Evolutionary conservation across 805 yeast genomes (phyloP).

Genomic region (Alloascoidea hylecoeti): DNA sequence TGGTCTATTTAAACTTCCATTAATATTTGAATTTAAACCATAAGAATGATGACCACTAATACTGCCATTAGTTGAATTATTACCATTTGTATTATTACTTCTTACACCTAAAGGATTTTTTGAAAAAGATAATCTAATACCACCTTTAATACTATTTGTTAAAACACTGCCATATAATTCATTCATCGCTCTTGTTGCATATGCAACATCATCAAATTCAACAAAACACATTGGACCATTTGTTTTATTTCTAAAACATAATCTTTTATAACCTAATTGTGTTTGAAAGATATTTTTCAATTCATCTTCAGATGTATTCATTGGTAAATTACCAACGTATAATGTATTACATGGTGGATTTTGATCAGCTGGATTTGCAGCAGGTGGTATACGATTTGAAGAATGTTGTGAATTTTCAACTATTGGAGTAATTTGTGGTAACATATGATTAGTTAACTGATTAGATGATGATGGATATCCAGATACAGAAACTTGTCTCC

Average conservation of each 20-base stretch:
- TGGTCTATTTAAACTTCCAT: too few relatives aligned
- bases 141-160: constrained; percentile 66
- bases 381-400: constrained; percentile 15
- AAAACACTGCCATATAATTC: constrained; percentile 77
- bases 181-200: constrained; percentile 72
- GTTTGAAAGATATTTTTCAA: constrained; percentile 59
- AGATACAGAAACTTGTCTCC: not conserved
- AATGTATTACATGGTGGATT: constrained; percentile 83
- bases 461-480: not conserved
- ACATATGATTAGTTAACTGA: not conserved
- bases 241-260: constrained; percentile 58
- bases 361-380: constrained; percentile 85
- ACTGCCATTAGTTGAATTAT: not conserved
- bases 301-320: constrained; percentile 77
- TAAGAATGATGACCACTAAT: not conserved
- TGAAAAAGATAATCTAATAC: constrained; percentile 68
- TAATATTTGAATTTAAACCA: too few relatives aligned
- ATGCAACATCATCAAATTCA: constrained; percentile 76
- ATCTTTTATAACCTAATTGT: constrained; percentile 67
- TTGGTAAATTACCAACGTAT: constrained; percentile 78
- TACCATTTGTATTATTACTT: constrained; percentile 27
- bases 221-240: constrained; percentile 80
- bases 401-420: not conserved
- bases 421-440: not conserved
- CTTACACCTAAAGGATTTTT: constrained; percentile 82